phyloP scores from a whole-genome alignment of 345 rosid genomes.

The Theobroma cacao region DNA sequence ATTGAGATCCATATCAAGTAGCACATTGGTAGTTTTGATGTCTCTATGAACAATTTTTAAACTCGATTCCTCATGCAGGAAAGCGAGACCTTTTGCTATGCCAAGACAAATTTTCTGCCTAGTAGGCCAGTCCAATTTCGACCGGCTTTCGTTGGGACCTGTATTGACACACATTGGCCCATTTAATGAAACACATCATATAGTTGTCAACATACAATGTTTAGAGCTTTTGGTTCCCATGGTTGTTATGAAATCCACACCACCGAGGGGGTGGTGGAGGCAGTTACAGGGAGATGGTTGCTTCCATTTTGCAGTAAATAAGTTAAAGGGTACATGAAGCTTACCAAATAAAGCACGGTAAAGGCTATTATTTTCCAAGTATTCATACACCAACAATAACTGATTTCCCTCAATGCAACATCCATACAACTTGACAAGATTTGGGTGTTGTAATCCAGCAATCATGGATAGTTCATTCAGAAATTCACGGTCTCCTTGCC shows the following conservation, averaged over 20 bases:
- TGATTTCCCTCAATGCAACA: slow-evolving; percentile 67
- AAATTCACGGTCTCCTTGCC: slow-evolving; percentile 67
- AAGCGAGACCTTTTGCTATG: slow-evolving; percentile 62
- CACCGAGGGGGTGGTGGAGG: background rate
- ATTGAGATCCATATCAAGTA: slow-evolving; percentile 48
- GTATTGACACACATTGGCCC: background rate
- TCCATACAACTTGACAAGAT: slow-evolving; percentile 65
- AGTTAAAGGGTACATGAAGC: background rate
- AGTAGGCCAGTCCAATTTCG: slow-evolving; percentile 60
- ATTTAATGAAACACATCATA: background rate
- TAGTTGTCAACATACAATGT: background rate
- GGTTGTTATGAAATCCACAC: slow-evolving; percentile 26
- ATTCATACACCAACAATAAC: slow-evolving; percentile 60
- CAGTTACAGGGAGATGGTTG: background rate
- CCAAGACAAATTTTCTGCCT: slow-evolving; percentile 62
- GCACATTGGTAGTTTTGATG: slow-evolving; percentile 67
- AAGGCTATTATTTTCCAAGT: slow-evolving; percentile 71
- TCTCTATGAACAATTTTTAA: slow-evolving; percentile 70
- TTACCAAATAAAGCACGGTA: slow-evolving; percentile 62
- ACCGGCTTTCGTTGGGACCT: slow-evolving; percentile 40
- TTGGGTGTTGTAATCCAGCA: slow-evolving; percentile 57
- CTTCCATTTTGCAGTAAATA: background rate
- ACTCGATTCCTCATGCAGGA: slow-evolving; percentile 67
- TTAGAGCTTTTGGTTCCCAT: background rate
- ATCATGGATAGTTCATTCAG: slow-evolving; percentile 61